These are phyloP conservation scores for Daedaleopsis sinensis DNA, from an alignment of 768 basidiomycete species.

Conservation along the genomic window DNA sequence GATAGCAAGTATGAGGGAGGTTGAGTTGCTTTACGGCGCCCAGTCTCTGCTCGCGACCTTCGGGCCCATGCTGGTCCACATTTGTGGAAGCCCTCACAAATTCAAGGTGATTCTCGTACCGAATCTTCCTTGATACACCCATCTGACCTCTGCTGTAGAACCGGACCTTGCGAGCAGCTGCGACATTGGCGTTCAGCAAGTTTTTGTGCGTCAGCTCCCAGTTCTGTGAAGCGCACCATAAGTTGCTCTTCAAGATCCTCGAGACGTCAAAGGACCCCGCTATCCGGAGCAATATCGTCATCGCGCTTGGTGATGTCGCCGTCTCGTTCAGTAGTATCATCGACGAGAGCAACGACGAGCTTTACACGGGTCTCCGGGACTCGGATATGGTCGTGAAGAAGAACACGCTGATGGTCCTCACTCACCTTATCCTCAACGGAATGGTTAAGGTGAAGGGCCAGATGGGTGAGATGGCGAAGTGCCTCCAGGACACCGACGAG, in stretches of 20 bases:
- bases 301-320: slow-evolving; percentile 95
- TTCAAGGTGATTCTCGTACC: slow-evolving; percentile 66
- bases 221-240: slow-evolving; percentile 91
- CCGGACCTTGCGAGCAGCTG: slow-evolving; percentile 80
- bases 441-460: slow-evolving; percentile 99
- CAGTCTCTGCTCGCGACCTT: slow-evolving; percentile 82
- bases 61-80: slow-evolving; percentile 88
- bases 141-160: slow-evolving; percentile 54
- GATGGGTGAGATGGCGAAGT: slow-evolving; percentile 99
- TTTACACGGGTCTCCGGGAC: slow-evolving; percentile 94
- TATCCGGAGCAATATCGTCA: slow-evolving; percentile 95
- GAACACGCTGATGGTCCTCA: slow-evolving; percentile 98
- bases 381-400: slow-evolving; percentile 91
- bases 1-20: slow-evolving; percentile 82
- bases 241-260: slow-evolving; percentile 89
- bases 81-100: slow-evolving; percentile 87
- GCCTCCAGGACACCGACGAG: slow-evolving; percentile 87
- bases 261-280: slow-evolving; percentile 89
- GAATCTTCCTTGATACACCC: not conserved
- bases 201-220: slow-evolving; percentile 94
- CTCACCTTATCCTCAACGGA: slow-evolving; percentile 94
- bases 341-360: slow-evolving; percentile 94
- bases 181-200: slow-evolving; percentile 90
- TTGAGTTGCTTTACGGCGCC: slow-evolving; percentile 83
- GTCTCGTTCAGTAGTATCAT: slow-evolving; percentile 98